Conservation (phyloP, 108 stramenopile species). For the Cyclotella cryptica region DNA sequence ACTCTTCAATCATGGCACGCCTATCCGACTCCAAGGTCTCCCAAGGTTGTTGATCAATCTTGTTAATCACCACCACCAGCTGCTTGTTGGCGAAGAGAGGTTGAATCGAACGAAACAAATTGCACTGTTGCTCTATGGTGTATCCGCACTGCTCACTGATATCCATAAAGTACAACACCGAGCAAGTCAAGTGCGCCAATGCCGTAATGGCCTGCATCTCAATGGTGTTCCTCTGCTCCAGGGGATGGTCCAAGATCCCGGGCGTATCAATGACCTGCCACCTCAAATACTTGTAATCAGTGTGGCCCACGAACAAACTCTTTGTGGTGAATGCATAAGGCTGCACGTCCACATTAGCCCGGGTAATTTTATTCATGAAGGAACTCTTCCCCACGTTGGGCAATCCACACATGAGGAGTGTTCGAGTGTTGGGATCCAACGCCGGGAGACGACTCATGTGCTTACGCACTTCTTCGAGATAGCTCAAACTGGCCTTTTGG, state of each 20-base stretch:
- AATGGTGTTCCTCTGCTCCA: conserved; percentile 99
- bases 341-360: conserved; percentile 99
- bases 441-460: conserved; percentile 97
- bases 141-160: conserved; percentile 99
- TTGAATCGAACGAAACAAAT: conserved; percentile 92
- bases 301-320: conserved; percentile 98
- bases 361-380: conserved; percentile 99
- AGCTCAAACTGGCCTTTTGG: conserved; percentile 94
- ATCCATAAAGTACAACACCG: conserved; percentile 98
- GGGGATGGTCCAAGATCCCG: conserved; percentile 96
- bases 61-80: conserved; percentile 96
- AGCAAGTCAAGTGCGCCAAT: conserved; percentile 97
- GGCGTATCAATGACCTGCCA: conserved; percentile 99
- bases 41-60: conserved; percentile 94
- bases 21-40: conserved; percentile 82
- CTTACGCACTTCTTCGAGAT: conserved; percentile 98
- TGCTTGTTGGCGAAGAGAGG: conserved; percentile 99
- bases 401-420: conserved; percentile 95
- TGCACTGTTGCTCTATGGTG: conserved; percentile 96
- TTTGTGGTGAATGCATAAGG: conserved; percentile 99
- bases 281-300: conserved; percentile 97
- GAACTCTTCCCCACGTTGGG: conserved; percentile 99
- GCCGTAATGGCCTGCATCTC: conserved; percentile 99
- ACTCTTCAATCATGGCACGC: conserved; percentile 73
- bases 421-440: conserved; percentile 98